Evolutionary conservation across 495 filamentous ascomycete species (phyloP).

Genomic region (Pyrenula aspistea): DNA sequence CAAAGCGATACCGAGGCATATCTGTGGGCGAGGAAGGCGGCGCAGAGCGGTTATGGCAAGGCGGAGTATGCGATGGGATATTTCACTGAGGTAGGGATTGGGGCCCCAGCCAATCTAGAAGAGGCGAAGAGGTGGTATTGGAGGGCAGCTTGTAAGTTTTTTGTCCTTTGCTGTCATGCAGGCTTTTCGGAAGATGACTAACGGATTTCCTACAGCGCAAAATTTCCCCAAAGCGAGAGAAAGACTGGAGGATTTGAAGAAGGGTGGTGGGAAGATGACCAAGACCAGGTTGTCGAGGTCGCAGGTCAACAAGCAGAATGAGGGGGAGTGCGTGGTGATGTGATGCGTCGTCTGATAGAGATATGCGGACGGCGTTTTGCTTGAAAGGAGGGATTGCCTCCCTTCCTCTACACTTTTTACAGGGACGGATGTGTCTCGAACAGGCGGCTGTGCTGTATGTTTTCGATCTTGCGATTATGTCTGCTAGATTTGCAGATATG

Average conservation of each 20-base stretch:
- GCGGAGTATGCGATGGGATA: constrained; percentile 98
- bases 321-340: constrained; percentile 79
- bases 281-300: constrained; percentile 76
- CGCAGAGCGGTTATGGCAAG: constrained; percentile 71
- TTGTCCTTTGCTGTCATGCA: constrained; percentile 1
- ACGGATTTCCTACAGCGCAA: constrained; percentile 49
- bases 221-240: constrained; percentile 87
- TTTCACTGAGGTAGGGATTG: constrained; percentile 91
- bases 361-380: no score
- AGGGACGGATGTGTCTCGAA: no score
- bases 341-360: no score
- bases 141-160: constrained; percentile 81
- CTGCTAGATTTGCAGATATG: no score
- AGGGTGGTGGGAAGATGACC: constrained; percentile 54
- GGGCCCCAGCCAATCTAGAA: constrained; percentile 72
- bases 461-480: no score
- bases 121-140: constrained; percentile 98
- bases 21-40: constrained; percentile 91
- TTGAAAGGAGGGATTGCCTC: no score
- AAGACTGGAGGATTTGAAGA: constrained; percentile 83
- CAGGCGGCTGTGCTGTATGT: no score
- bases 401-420: no score
- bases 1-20: constrained; percentile 96
- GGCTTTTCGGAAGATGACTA: constrained; percentile 8
- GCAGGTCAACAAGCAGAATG: constrained; percentile 70